Percentiles rank a stretch among this genome's conserved stretches.
Conservation (phyloP, 2,329 filamentous ascomycete species). For the Thelonectria olida region DNA sequence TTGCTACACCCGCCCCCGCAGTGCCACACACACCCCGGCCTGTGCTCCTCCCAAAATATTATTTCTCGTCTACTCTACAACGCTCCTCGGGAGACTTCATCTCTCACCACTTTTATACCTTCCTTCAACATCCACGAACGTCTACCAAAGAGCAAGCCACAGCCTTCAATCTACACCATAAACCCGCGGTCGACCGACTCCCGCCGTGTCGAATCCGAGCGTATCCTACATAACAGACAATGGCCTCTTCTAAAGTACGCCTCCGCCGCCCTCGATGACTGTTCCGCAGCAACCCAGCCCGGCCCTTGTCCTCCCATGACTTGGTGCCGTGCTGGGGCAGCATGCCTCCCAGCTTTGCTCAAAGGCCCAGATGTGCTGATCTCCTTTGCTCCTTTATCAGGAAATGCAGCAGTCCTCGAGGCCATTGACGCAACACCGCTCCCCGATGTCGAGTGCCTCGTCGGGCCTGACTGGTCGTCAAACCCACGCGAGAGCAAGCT, state of each 20-base stretch:
- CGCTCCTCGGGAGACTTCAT: conserved; percentile 37
- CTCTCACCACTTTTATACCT: conserved; percentile 36
- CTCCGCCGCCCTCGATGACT: conserved; percentile 33
- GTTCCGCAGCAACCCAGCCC: conserved; percentile 32
- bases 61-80: conserved; percentile 48
- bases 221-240: conserved; percentile 54
- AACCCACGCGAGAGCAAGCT: conserved; percentile 78
- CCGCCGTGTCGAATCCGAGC: conserved; percentile 47
- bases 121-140: conserved; percentile 24
- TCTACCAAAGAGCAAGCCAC: conserved; percentile 29
- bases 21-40: conserved; percentile 41
- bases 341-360: conserved; percentile 38
- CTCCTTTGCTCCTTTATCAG: conserved; percentile 50
- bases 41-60: conserved; percentile 51
- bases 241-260: conserved; percentile 71
- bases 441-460: conserved; percentile 66
- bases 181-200: conserved; percentile 44
- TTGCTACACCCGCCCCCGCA: conserved; percentile 36
- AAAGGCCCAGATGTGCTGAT: conserved; percentile 48
- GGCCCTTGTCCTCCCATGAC: conserved; percentile 29
- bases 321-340: conserved; percentile 41
- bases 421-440: conserved; percentile 71
- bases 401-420: conserved; percentile 73
- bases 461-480: conserved; percentile 69
- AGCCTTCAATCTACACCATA: conserved; percentile 32